Evolutionary conservation across 2,329 filamentous ascomycete genomes (phyloP), one percentile per base, ranked within the genome.

Genomic region (Aphanocladium album): DNA sequence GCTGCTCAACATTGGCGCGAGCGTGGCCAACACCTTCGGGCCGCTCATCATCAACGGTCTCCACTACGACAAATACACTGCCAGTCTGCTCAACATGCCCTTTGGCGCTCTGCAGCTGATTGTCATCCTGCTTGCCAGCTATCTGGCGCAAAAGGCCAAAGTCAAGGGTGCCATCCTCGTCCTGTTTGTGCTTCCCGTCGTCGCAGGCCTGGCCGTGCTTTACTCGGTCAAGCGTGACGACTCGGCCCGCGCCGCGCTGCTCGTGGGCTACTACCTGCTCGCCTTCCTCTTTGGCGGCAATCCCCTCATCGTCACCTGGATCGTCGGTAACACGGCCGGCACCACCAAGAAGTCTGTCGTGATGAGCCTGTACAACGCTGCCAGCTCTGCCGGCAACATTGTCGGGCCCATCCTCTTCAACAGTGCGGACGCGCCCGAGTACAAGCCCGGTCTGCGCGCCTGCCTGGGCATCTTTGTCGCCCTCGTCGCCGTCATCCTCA

Each of bases 281-380:
- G 82, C 85, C 0, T 89, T 89, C 69, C 74, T 89, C 9, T 89
- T 85, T 63, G 85, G 84, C 1, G 83, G 81, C 1, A 88, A 87
- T 65, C 86, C 86, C 0, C 74, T 90, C 11, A 82, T 88, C 27
- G 83, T 89, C 0, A 80, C 83, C 0, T 90, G 87, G 87, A 85
- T 89, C 61, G 80, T 89, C 6, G 84, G 82, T 8, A 90, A 90
- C 69, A 89, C 85, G 0, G 87, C 79, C 0, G 88, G 87, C 7
- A 83, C 81, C 17, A 89, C 86, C 2, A 89, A 90, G 72, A 87
- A 87, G 67, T 85, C 84, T 0, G 77, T 83, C 53, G 79, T 85
- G 43, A 85, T 88, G 79, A 83, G 82, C 0, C 72, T 88, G 0
- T 89, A 83, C 75, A 86, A 87, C 65, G 85, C 83, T 1, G 86